Percentiles rank a stretch among this genome's conserved stretches.
Conservation (phyloP, 345 rosid species). For the Draba incana region DNA sequence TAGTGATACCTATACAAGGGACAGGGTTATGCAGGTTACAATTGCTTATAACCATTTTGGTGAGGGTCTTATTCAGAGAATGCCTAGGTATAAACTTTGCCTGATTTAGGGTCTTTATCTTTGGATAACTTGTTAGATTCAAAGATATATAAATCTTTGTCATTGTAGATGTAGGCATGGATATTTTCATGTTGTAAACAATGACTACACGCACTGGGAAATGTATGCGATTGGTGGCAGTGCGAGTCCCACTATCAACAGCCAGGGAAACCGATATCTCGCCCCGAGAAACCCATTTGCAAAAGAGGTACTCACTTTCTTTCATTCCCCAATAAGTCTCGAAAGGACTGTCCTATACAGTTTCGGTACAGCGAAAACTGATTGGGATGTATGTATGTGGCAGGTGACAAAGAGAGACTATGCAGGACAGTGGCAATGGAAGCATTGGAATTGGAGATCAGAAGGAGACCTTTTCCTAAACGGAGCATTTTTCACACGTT, state of each 20-base stretch:
- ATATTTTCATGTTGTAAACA: slow-evolving; percentile 97
- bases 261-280: slow-evolving; percentile 92
- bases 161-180: slow-evolving; percentile 89
- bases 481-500: slow-evolving; percentile 64
- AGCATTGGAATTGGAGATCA: slow-evolving; percentile 71
- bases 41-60: slow-evolving; percentile 99
- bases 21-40: slow-evolving; percentile 94
- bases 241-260: slow-evolving; percentile 95
- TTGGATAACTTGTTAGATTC: neutral
- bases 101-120: neutral
- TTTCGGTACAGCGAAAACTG: neutral
- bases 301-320: slow-evolving; percentile 50
- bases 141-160: neutral
- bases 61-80: slow-evolving; percentile 97
- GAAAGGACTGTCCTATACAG: neutral
- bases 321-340: neutral
- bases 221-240: slow-evolving; percentile 99
- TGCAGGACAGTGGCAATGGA: slow-evolving; percentile 46
- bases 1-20: slow-evolving; percentile 89
- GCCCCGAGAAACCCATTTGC: slow-evolving; percentile 82
- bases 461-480: slow-evolving; percentile 59
- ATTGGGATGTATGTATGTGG: slow-evolving; percentile 11
- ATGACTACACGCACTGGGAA: slow-evolving; percentile 98
- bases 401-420: slow-evolving; percentile 67
- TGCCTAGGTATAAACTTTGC: slow-evolving; percentile 73